Evolutionary conservation across 2,329 filamentous ascomycete species (phyloP).

Genomic region (Claviceps sp.): DNA sequence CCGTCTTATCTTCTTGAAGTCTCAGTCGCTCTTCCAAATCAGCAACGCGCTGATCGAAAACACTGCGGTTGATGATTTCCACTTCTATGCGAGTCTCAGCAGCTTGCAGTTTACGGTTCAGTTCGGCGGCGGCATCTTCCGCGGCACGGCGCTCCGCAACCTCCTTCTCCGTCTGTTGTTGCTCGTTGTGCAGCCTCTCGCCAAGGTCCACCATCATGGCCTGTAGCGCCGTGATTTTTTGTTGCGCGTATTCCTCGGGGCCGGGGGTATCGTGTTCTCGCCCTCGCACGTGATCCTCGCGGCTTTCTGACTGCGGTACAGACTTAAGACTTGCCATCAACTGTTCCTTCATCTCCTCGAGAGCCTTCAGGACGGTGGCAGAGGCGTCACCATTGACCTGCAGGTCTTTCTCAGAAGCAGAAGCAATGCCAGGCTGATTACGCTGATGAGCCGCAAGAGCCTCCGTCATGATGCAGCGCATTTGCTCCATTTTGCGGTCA

Average conservation of each 20-base stretch:
- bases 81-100: constrained; percentile 46
- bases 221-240: constrained; percentile 45
- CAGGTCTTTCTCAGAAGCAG: constrained; percentile 11
- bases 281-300: constrained; percentile 36
- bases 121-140: constrained; percentile 39
- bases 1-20: constrained; percentile 47
- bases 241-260: constrained; percentile 36
- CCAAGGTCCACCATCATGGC: constrained; percentile 47
- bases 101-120: constrained; percentile 39
- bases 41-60: constrained; percentile 46
- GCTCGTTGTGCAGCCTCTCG: constrained; percentile 36
- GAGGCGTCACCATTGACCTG: constrained; percentile 25
- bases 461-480: constrained; percentile 60
- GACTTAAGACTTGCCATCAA: constrained; percentile 11
- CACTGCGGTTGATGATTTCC: constrained; percentile 47
- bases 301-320: constrained; percentile 19
- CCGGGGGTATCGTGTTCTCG: constrained; percentile 39
- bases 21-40: constrained; percentile 58
- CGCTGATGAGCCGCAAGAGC: constrained; percentile 49
- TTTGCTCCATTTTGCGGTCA: constrained; percentile 71
- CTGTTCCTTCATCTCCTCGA: constrained; percentile 49
- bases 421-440: constrained; percentile 18
- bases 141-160: constrained; percentile 33
- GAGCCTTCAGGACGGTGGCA: constrained; percentile 47
- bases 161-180: constrained; percentile 36